Evolutionary conservation across 108 stramenopile species (phyloP).

Genomic region (Cylindrotheca closterium): DNA sequence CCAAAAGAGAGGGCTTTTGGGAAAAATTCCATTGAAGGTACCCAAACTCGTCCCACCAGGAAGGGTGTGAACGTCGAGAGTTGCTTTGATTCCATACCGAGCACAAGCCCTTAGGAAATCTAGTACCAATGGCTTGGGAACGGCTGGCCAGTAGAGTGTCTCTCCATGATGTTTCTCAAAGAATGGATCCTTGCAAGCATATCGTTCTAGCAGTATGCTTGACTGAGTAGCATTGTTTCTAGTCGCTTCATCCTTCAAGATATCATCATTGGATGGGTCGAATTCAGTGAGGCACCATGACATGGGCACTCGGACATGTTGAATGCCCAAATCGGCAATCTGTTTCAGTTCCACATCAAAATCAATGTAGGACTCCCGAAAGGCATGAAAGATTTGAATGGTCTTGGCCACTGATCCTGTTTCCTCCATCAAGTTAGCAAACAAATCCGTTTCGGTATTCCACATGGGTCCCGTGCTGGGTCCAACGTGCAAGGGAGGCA

Average conservation of each 20-base stretch:
- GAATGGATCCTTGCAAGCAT: conserved; percentile 72
- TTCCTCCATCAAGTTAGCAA: conserved; percentile 29
- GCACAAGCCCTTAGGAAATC: conserved; percentile 57
- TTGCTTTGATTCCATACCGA: conserved; percentile 20
- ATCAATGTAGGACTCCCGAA: conserved; percentile 58
- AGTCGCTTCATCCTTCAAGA: conserved; percentile 10
- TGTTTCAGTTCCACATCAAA: conserved; percentile 49
- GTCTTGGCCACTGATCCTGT: conserved; percentile 26
- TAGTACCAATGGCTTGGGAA: conserved; percentile 53
- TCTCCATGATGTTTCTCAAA: conserved; percentile 21
- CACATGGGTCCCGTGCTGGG: conserved; percentile 58
- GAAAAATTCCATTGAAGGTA: conserved; percentile 81
- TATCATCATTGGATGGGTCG: conserved; percentile 44
- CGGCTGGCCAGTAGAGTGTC: conserved; percentile 8
- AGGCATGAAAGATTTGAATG: conserved; percentile 54
- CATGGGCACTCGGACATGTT: conserved; percentile 60
- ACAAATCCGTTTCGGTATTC: conserved; percentile 78
- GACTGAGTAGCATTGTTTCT: conserved; percentile 15
- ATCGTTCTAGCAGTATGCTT: conserved; percentile 50
- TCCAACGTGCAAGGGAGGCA: conserved; percentile 63
- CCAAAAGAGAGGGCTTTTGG: conserved; percentile 65
- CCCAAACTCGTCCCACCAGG: conserved; percentile 75
- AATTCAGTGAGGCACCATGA: conserved; percentile 74
- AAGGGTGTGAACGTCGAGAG: conserved; percentile 67
- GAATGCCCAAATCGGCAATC: conserved; percentile 52